phyloP scores from a whole-genome alignment of 177 flowering plant species.

The Vitis hybrid region DNA sequence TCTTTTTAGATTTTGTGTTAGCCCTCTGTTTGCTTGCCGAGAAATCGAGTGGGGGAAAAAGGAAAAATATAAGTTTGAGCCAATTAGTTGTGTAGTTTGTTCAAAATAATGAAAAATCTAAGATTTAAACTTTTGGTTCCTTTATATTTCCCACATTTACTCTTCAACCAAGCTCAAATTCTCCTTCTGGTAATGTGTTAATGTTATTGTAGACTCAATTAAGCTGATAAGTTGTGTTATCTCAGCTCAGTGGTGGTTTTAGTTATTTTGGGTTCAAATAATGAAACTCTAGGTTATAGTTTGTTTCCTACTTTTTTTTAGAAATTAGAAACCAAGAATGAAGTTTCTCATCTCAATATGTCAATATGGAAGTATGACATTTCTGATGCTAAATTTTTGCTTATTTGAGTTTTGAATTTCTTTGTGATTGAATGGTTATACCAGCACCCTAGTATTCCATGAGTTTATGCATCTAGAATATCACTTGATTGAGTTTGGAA shows the following conservation, averaged over 20 bases:
- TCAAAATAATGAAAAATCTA: neutral
- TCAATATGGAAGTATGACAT: too few species aligned
- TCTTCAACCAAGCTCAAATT: neutral
- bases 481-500: too few species aligned
- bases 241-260: neutral
- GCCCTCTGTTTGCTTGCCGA: neutral
- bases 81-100: too few species aligned
- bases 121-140: neutral
- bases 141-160: conserved; percentile 1
- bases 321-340: too few species aligned
- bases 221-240: neutral
- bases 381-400: too few species aligned
- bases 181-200: neutral
- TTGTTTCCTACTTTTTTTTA: too few species aligned
- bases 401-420: too few species aligned
- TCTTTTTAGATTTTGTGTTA: neutral
- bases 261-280: neutral
- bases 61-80: neutral
- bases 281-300: neutral
- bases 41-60: neutral
- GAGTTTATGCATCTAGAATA: too few species aligned
- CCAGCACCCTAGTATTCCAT: too few species aligned
- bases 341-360: too few species aligned
- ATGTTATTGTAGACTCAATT: neutral
- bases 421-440: too few species aligned